Evolutionary conservation across 2,329 filamentous ascomycete species (phyloP).

Genomic region (Diaporthe citriasiana): DNA sequence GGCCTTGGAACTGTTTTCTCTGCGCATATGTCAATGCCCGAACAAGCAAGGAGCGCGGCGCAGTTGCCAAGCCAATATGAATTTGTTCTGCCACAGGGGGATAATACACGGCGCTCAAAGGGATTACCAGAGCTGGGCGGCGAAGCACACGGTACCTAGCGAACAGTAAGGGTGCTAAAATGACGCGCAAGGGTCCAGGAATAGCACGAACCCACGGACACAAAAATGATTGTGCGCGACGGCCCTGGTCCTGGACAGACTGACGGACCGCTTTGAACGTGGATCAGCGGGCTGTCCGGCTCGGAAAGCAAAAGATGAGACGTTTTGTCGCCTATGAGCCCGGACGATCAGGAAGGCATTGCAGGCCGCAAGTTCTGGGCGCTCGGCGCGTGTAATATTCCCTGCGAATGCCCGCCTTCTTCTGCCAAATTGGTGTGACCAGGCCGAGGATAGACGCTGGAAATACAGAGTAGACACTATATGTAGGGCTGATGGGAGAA

Average conservation of each 20-base stretch:
- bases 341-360: background rate
- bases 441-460: slow-evolving; percentile 3
- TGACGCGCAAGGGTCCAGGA: background rate
- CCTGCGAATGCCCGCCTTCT: background rate
- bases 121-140: background rate
- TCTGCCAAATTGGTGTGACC: background rate
- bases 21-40: no score
- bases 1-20: no score
- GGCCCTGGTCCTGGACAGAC: slow-evolving; percentile 14
- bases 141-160: background rate
- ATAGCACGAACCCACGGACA: background rate
- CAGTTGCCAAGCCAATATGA: background rate
- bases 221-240: background rate
- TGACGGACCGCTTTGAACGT: slow-evolving; percentile 19
- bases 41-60: background rate
- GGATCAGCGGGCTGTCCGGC: slow-evolving; percentile 18
- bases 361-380: background rate
- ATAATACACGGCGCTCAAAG: background rate
- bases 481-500: slow-evolving; percentile 1
- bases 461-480: background rate
- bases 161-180: background rate
- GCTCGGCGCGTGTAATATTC: background rate
- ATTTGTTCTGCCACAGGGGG: background rate
- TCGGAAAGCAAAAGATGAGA: slow-evolving; percentile 24
- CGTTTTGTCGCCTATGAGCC: slow-evolving; percentile 7